Evolutionary conservation across 257 asterid species (phyloP).

Genomic region (Rubia yunnanensis): DNA sequence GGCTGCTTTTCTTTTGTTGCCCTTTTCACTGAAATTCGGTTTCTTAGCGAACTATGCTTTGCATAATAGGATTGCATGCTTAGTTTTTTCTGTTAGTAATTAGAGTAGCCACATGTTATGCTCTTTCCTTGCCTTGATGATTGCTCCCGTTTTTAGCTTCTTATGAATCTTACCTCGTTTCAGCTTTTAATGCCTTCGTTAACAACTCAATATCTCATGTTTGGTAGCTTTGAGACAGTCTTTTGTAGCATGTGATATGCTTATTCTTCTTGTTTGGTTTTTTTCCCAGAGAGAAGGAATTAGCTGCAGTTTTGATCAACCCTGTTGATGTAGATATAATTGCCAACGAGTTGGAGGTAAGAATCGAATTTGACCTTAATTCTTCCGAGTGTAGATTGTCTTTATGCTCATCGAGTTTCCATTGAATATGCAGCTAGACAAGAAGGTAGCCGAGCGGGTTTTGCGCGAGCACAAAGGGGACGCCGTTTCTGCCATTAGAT

Average conservation of each 20-base stretch:
- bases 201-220: not conserved
- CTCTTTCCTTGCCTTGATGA: not conserved
- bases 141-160: not conserved
- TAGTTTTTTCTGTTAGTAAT: not conserved
- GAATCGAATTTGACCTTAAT: not conserved
- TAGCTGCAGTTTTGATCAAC: conserved; percentile 88
- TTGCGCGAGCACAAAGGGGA: conserved; percentile 89
- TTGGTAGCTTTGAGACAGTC: not conserved
- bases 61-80: not conserved
- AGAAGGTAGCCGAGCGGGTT: conserved; percentile 83
- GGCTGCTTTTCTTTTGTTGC: not conserved
- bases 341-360: conserved; percentile 82
- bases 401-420: not conserved
- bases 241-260: not conserved
- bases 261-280: not conserved
- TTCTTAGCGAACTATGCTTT: not conserved
- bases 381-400: not conserved
- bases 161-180: not conserved
- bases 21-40: not conserved
- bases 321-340: conserved; percentile 79
- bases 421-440: conserved; percentile 47
- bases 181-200: not conserved
- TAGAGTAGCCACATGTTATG: too few relatives aligned
- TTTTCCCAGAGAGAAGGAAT: conserved; percentile 72
- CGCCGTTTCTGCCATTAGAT: conserved; percentile 84